Percentiles rank a stretch among this genome's conserved stretches.
phyloP scores from a whole-genome alignment of 805 yeast species.

The Candida ficus region DNA sequence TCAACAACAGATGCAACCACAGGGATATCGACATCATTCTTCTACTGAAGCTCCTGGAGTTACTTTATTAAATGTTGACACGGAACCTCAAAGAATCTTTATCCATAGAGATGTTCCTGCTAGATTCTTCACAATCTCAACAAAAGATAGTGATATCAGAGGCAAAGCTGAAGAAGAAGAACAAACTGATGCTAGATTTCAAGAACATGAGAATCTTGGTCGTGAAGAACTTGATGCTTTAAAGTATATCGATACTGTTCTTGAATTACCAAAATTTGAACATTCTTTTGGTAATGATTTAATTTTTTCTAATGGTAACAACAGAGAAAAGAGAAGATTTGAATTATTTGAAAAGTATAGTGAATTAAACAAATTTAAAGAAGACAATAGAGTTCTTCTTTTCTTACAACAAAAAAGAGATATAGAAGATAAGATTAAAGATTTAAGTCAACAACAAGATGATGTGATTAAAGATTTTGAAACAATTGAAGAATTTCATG shows the following conservation, averaged over 20 bases:
- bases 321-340: slow-evolving; percentile 24
- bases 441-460: slow-evolving; percentile 5
- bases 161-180: background rate
- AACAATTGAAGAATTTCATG: slow-evolving; percentile 20
- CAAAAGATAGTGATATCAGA: background rate
- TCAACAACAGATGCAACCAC: slow-evolving; percentile 1
- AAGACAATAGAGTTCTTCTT: slow-evolving; percentile 8
- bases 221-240: background rate
- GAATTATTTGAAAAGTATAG: slow-evolving; percentile 22
- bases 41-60: no score
- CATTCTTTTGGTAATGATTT: slow-evolving; percentile 8
- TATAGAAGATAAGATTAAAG: slow-evolving; percentile 1
- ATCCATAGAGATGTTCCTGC: slow-evolving; percentile 5
- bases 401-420: slow-evolving; percentile 5
- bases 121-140: background rate
- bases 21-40: no score
- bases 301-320: slow-evolving; percentile 26
- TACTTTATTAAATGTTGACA: no score
- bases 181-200: background rate
- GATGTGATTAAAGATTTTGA: slow-evolving; percentile 5
- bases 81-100: slow-evolving; percentile 2
- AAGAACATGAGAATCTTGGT: no score
- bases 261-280: background rate
- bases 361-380: slow-evolving; percentile 16
- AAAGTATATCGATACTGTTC: background rate